Evolutionary conservation across 2,329 filamentous ascomycete species (phyloP).

Genomic region (Penicillium nordicum): DNA sequence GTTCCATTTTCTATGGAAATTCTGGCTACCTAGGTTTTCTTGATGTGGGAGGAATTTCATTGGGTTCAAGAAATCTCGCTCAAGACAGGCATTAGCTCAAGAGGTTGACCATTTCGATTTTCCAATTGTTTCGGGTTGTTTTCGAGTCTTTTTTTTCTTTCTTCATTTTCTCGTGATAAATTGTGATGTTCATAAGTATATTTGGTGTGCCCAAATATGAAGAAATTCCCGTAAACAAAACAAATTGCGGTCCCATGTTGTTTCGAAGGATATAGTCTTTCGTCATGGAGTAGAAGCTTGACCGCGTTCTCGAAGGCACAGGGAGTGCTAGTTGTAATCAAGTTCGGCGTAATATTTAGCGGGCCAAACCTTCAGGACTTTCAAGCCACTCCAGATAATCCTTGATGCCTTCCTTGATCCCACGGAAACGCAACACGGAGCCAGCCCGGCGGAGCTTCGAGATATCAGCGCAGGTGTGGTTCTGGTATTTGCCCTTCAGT

Average conservation of each 20-base stretch:
- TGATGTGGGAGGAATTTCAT: background rate
- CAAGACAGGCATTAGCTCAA: background rate
- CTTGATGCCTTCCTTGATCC: background rate
- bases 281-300: background rate
- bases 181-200: background rate
- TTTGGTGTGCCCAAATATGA: background rate
- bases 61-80: background rate
- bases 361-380: background rate
- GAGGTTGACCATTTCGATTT: no score
- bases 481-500: constrained; percentile 1
- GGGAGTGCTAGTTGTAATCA: background rate
- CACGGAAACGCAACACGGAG: background rate
- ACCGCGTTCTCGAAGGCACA: background rate
- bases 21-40: background rate
- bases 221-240: background rate
- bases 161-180: background rate
- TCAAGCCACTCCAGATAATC: constrained; percentile 8
- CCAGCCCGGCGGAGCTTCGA: constrained; percentile 3
- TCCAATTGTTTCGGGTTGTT: background rate
- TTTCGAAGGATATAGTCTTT: background rate
- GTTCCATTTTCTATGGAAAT: background rate
- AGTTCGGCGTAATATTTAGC: background rate
- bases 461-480: background rate
- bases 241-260: background rate
- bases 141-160: background rate